phyloP scores from a whole-genome alignment of 345 rosid species.

The Raphanus sativus region DNA sequence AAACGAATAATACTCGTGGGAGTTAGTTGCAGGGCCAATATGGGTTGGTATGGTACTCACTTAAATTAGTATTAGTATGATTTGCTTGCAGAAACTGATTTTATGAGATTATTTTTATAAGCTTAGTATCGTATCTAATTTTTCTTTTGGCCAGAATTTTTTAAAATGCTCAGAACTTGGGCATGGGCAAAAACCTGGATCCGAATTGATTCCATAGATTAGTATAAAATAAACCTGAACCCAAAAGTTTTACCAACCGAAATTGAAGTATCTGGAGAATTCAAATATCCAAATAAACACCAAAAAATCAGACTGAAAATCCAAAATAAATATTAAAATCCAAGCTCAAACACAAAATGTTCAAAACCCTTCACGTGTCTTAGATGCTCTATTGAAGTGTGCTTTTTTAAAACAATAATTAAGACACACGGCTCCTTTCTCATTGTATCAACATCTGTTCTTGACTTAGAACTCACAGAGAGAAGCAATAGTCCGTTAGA shows the following conservation, averaged over 20 bases:
- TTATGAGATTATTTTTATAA: not conserved
- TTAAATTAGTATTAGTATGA: constrained; percentile 9
- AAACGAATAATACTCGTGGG: not conserved
- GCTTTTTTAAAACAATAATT: too few relatives aligned
- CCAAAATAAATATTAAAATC: too few relatives aligned
- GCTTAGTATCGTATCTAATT: not conserved
- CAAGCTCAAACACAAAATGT: too few relatives aligned
- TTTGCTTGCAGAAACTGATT: constrained; percentile 7
- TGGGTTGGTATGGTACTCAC: constrained; percentile 18
- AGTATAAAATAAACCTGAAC: not conserved
- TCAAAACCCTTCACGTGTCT: too few relatives aligned
- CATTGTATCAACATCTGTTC: too few relatives aligned
- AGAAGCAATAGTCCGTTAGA: too few relatives aligned
- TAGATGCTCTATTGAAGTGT: too few relatives aligned
- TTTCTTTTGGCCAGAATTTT: not conserved
- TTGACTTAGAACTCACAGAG: too few relatives aligned
- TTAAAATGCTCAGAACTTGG: not conserved
- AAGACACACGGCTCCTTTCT: too few relatives aligned
- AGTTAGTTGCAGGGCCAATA: not conserved
- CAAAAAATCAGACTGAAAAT: not conserved
- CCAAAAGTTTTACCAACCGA: not conserved
- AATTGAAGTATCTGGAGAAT: not conserved
- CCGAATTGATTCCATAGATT: not conserved
- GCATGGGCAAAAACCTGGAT: not conserved
- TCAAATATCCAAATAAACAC: not conserved